These are phyloP conservation scores for Clavispora phyllophila DNA, from an alignment of 805 yeast genomes.

Conservation along the genomic window DNA sequence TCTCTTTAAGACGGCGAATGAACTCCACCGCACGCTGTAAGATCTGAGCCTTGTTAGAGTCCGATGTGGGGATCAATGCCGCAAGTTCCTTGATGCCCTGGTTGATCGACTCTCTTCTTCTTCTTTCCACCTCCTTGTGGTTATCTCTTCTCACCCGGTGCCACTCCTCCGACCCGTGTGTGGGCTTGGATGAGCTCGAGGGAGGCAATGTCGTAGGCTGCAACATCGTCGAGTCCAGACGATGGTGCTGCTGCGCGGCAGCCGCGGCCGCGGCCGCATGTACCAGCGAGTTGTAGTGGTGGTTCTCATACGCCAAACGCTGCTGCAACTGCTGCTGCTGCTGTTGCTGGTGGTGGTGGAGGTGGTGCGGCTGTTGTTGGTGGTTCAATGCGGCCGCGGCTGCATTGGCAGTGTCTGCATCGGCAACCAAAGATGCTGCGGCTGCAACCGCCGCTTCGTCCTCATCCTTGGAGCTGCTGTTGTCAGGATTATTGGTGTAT, in stretches of 20 bases:
- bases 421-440: slow-evolving; percentile 25
- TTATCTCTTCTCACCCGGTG: slow-evolving; percentile 77
- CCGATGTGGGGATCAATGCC: slow-evolving; percentile 72
- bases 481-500: slow-evolving; percentile 16
- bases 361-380: slow-evolving; percentile 20
- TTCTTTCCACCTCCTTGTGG: slow-evolving; percentile 93
- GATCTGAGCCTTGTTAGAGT: slow-evolving; percentile 87
- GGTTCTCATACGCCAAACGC: slow-evolving; percentile 16
- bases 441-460: slow-evolving; percentile 24
- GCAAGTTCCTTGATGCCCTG: slow-evolving; percentile 80
- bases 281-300: slow-evolving; percentile 15
- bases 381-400: slow-evolving; percentile 20
- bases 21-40: slow-evolving; percentile 85
- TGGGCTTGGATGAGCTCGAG: slow-evolving; percentile 40
- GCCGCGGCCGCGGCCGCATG: slow-evolving; percentile 8
- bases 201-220: slow-evolving; percentile 34
- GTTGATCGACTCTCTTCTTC: slow-evolving; percentile 86
- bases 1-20: slow-evolving; percentile 83
- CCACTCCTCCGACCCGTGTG: slow-evolving; percentile 80
- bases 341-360: slow-evolving; percentile 17
- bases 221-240: slow-evolving; percentile 17
- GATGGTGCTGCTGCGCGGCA: slow-evolving; percentile 12
- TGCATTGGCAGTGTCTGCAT: slow-evolving; percentile 19
- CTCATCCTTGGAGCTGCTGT: slow-evolving; percentile 12
- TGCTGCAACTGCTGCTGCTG: slow-evolving; percentile 18